A percentile compares a stretch with the other conserved stretches of the same genome.
These are phyloP conservation scores for Kodamaea laetipori DNA, from an alignment of 805 yeast species.

Conservation along the genomic window DNA sequence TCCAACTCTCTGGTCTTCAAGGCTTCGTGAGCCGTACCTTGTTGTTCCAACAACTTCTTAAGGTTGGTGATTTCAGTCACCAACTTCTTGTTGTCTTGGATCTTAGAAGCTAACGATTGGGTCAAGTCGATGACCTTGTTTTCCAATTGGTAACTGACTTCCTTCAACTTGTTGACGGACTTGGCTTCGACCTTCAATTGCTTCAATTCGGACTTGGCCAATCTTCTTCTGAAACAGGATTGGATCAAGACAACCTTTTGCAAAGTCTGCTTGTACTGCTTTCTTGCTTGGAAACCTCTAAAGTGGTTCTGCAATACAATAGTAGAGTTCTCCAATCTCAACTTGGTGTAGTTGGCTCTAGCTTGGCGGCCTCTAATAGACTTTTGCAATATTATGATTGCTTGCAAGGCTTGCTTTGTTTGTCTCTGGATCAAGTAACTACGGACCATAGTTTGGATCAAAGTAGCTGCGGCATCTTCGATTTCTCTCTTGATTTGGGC, in stretches of 20 bases:
- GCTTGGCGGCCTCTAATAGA: slow-evolving; percentile 53
- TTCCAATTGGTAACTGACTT: slow-evolving; percentile 89
- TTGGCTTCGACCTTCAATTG: slow-evolving; percentile 82
- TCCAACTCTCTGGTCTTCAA: slow-evolving; percentile 58
- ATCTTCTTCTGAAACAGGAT: slow-evolving; percentile 71
- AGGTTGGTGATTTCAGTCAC: slow-evolving; percentile 56
- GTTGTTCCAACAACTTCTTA: slow-evolving; percentile 51
- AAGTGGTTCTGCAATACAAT: slow-evolving; percentile 68
- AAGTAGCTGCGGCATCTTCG: slow-evolving; percentile 62
- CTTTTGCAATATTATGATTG: slow-evolving; percentile 49
- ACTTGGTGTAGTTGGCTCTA: slow-evolving; percentile 52
- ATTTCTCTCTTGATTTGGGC: slow-evolving; percentile 53
- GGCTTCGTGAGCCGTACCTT: slow-evolving; percentile 52
- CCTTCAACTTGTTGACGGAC: slow-evolving; percentile 85
- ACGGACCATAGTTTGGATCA: slow-evolving; percentile 69
- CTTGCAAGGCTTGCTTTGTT: slow-evolving; percentile 32
- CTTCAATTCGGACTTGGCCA: slow-evolving; percentile 67
- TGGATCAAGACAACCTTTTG: slow-evolving; percentile 72
- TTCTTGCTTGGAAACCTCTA: slow-evolving; percentile 69
- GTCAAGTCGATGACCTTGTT: slow-evolving; percentile 97
- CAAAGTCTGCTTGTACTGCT: slow-evolving; percentile 45
- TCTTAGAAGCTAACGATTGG: slow-evolving; percentile 74
- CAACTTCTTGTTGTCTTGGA: slow-evolving; percentile 78
- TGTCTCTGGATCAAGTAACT: slow-evolving; percentile 50
- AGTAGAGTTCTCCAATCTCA: slow-evolving; percentile 65